Evolutionary conservation across 805 yeast species (phyloP), one percentile per base, ranked within the genome.

Genomic region (Kodamaea kakaduensis): DNA sequence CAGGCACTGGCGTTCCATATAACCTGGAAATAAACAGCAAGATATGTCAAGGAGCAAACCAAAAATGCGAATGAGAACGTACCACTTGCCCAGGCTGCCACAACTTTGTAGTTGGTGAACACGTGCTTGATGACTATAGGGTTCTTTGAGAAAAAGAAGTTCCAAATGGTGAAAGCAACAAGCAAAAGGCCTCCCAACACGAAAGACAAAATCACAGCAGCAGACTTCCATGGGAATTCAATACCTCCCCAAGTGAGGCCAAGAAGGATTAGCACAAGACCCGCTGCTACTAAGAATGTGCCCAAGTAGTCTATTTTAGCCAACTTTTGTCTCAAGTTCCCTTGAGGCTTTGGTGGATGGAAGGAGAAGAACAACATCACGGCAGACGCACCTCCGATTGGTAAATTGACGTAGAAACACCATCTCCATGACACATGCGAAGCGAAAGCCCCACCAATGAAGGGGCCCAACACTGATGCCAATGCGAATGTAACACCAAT

Each of bases 361-460:
- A 73, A 70, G 13, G 67, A 60, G 4, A 67, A 39, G 3, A 65
- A 31, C 12, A 75, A 50, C 6, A 66, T 43, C 0, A 51, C 48
- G 13, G 67, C 48, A 0, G 77, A 71, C 0, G 64, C 36, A 1
- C 81, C 86, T 12, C 84, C 84, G 22, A 80, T 55, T 3, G 87
- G 85, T 23, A 83, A 53, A 23, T 34, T 34, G 43, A 83, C 66
- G 56, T 76, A 83, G 51, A 81, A 83, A 47, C 85, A 77, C 86
- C 88, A 81, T 48, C 88, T 64, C 88, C 88, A 82, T n/a, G 75
- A 59, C 4, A 69, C 75, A 34, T 70, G 59, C 2, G 74, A 57
- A 1, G 84, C 68, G 38, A 82, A 72, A 0, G 77, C 79, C 19
- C 87, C 87, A 9, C 86, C 87, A 16, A 81, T 50, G 25, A 78